A percentile compares a stretch with the other conserved stretches of the same genome.
Conservation (phyloP, 371 early-diverging fungal species). For the Mortierella sp. region DNA sequence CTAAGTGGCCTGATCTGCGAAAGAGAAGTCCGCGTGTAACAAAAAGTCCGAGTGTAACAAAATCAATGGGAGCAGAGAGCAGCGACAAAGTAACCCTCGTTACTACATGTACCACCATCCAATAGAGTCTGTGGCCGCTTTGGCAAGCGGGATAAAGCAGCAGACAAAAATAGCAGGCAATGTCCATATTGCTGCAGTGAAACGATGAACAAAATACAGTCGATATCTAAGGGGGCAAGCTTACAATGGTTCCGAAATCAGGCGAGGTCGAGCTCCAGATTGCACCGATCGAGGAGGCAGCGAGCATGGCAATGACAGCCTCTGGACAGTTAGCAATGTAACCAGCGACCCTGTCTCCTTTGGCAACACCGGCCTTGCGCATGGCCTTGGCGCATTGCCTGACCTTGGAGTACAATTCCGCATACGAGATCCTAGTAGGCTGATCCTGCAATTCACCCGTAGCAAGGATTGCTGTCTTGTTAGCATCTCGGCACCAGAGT, state of each 20-base stretch:
- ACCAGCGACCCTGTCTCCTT: slow-evolving; percentile 93
- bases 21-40: background rate
- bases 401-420: slow-evolving; percentile 81
- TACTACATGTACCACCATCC: background rate
- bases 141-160: no score
- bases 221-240: slow-evolving; percentile 12
- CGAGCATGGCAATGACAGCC: slow-evolving; percentile 85
- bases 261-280: slow-evolving; percentile 97
- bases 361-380: slow-evolving; percentile 72
- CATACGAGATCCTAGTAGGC: slow-evolving; percentile 73
- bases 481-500: slow-evolving; percentile 71
- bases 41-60: background rate
- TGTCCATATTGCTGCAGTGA: no score
- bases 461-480: slow-evolving; percentile 80
- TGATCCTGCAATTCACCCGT: slow-evolving; percentile 61
- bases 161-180: no score
- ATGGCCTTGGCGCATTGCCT: slow-evolving; percentile 79
- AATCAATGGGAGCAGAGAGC: slow-evolving; percentile 1
- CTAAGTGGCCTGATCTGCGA: slow-evolving; percentile 14
- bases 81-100: no score
- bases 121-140: slow-evolving; percentile 15
- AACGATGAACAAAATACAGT: slow-evolving; percentile 2
- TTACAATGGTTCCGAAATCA: slow-evolving; percentile 91
- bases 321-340: slow-evolving; percentile 78
- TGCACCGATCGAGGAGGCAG: slow-evolving; percentile 94